phyloP scores from a whole-genome alignment of 2,329 filamentous ascomycete genomes.

The Xylariaceae sp. region DNA sequence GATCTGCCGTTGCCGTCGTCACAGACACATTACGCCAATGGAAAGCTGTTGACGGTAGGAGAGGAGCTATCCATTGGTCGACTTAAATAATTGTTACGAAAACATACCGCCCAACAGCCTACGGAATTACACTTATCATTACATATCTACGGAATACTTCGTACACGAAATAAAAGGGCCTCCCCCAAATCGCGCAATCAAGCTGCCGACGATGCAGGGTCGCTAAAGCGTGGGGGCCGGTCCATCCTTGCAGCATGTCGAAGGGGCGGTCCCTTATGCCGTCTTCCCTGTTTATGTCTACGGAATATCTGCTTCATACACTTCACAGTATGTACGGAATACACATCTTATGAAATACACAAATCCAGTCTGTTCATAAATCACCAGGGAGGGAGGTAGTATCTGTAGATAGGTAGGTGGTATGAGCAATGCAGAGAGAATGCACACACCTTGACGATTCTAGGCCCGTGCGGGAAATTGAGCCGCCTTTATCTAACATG shows the following conservation, averaged over 20 bases:
- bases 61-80: background rate
- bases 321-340: background rate
- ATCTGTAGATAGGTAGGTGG: background rate
- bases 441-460: background rate
- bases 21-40: background rate
- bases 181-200: constrained; percentile 8
- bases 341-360: background rate
- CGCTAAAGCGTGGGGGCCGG: constrained; percentile 12
- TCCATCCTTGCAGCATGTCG: constrained; percentile 19
- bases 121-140: background rate
- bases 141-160: background rate
- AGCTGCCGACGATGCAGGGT: constrained; percentile 15
- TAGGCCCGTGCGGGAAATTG: constrained; percentile 12
- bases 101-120: background rate
- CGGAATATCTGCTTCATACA: background rate
- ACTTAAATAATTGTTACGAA: constrained; percentile 1
- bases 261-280: constrained; percentile 1
- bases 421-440: background rate
- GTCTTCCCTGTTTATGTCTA: background rate
- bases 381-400: background rate
- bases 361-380: background rate
- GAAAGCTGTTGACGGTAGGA: background rate
- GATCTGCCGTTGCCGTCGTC: constrained; percentile 10
- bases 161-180: background rate
- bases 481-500: constrained; percentile 16